Evolutionary conservation across 495 filamentous ascomycete genomes (phyloP), one percentile per base, ranked within the genome.

Genomic region (Daldinia grandis): DNA sequence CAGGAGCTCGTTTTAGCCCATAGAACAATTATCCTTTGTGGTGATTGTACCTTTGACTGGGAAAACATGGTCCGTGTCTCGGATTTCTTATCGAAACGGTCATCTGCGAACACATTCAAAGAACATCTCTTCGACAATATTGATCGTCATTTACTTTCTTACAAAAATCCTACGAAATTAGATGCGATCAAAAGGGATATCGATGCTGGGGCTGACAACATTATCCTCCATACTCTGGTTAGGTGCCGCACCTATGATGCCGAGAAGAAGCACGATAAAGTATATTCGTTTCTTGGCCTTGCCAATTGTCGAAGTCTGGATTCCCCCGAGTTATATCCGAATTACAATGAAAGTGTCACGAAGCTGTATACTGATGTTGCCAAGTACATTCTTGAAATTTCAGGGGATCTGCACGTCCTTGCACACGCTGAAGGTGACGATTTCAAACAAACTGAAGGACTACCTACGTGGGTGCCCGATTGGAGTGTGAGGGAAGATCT

Each of bases 161-260:
- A 69, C 12, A 73, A 73, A 42, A 73, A 69, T 5, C 70, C 70
- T 3, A 30, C 70, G 3, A 73, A 73, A 21, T 21, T 73, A 12
- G 65, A 28, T 0, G 65, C 54, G 9, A 31, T 73, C 19, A 73
- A 62, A 30, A 69, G n/a, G n/a, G 55, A 58, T 9, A 24, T 44
- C 9, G 1, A 8, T 10, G 7, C 1, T 5, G 15, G 37, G 15
- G 42, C 21, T 12, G 28, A 31, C 1, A 28, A 69, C 8, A 30
- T 61, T 50, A n/a, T 69, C 8, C 60, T 73, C 17, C 37, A 54
- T 42, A 73, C 61, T 38, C 25, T 73, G 37, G 64, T 73, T 17
- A 56, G 70, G 33, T 73, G 70, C n/a, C 70, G 70, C 31, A 73
- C 65, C 8, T 73, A 73, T 56, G 61, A 69, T 3, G 70, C 65